These are phyloP conservation scores for Sporothrix globosa DNA, from an alignment of 2,329 filamentous ascomycete genomes.

Conservation along the genomic window DNA sequence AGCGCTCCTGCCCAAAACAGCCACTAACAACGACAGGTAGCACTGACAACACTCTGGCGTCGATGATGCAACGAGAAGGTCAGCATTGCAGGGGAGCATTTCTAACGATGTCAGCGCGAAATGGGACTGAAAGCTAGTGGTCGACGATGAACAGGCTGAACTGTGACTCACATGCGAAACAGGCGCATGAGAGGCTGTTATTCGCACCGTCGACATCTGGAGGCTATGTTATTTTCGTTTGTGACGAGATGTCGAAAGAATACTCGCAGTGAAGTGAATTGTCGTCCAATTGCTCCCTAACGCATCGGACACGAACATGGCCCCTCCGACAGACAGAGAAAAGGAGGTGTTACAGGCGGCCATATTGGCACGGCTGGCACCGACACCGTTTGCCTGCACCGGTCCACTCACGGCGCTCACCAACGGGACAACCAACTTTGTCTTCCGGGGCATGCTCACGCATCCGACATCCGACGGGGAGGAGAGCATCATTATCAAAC, in stretches of 20 bases:
- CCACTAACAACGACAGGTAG: constrained; percentile 2
- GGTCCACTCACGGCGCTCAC: constrained; percentile 42
- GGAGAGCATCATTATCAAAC: constrained; percentile 47
- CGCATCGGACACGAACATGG: constrained; percentile 3
- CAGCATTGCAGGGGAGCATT: not conserved
- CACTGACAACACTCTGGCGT: constrained; percentile 5
- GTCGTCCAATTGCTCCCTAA: too few relatives aligned
- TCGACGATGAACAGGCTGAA: not conserved
- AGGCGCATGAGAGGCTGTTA: not conserved
- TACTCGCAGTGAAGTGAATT: too few relatives aligned
- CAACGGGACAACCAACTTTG: constrained; percentile 48
- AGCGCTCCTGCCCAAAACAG: constrained; percentile 1
- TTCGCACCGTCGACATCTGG: not conserved
- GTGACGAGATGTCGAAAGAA: too few relatives aligned
- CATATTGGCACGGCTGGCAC: constrained; percentile 34
- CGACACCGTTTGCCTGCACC: constrained; percentile 45
- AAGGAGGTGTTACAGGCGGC: not conserved
- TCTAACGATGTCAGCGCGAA: too few relatives aligned
- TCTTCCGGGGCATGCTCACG: constrained; percentile 46
- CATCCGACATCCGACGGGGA: constrained; percentile 37
- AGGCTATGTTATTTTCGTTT: too few relatives aligned
- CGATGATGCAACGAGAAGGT: not conserved
- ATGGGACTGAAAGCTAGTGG: not conserved
- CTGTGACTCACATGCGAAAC: not conserved
- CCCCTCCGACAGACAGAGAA: constrained; percentile 19